Evolutionary conservation across 83 land plant species (phyloP).

Genomic region (Picea mariana): DNA sequence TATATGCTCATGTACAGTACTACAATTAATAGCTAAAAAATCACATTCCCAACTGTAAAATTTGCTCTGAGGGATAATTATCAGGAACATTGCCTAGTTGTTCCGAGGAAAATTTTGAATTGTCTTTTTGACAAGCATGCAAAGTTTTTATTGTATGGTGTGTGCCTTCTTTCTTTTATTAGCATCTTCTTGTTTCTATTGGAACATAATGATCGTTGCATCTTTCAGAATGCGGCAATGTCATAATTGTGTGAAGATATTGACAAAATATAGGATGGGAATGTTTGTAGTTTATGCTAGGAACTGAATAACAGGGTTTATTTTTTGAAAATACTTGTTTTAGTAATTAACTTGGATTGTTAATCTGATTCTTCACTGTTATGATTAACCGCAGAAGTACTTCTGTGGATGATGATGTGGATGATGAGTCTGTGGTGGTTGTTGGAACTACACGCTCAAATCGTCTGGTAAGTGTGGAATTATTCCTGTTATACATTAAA

Average conservation of each 20-base stretch:
- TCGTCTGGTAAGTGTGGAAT: constrained; percentile 2
- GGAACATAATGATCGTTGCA: too few relatives aligned
- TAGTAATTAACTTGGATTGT: not conserved
- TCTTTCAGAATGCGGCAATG: too few relatives aligned
- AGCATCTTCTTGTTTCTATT: not conserved
- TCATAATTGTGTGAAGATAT: too few relatives aligned
- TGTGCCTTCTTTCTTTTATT: not conserved
- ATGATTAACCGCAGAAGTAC: not conserved
- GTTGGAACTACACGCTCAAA: constrained; percentile 11
- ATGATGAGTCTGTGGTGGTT: constrained; percentile 5
- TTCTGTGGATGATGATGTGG: constrained; percentile 7
- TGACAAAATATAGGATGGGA: too few relatives aligned
- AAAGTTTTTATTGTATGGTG: not conserved
- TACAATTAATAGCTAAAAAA: too few relatives aligned
- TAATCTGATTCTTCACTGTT: not conserved
- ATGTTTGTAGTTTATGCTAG: too few relatives aligned
- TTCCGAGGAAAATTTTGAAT: too few relatives aligned
- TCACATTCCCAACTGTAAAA: too few relatives aligned
- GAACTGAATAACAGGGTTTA: too few relatives aligned
- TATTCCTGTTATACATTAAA: not conserved
- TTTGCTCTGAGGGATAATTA: too few relatives aligned
- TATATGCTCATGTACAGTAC: too few relatives aligned
- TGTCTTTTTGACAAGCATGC: not conserved
- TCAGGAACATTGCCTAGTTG: too few relatives aligned
- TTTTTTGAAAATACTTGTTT: not conserved